Conservation (phyloP, 2,329 filamentous ascomycete genomes). For the Trichoderma aggressivum region DNA sequence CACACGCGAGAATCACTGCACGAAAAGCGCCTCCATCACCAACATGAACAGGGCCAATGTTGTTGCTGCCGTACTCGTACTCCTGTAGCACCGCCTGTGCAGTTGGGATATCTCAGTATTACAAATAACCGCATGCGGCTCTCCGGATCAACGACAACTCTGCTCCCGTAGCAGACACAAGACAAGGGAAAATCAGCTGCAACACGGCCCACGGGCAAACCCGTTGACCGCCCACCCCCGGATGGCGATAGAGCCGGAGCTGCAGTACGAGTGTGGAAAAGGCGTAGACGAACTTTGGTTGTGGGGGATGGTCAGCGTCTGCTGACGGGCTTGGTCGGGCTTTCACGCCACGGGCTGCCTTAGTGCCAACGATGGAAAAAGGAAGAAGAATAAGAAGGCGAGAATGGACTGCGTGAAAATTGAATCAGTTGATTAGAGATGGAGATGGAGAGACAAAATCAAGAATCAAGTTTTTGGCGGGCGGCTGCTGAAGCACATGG, state of each 20-base stretch:
- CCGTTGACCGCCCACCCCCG: constrained; percentile 1
- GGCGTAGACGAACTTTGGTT: neutral
- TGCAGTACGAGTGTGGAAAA: neutral
- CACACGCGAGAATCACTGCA: neutral
- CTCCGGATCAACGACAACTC: neutral
- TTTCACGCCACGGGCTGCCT: constrained; percentile 5
- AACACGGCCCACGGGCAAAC: constrained; percentile 4
- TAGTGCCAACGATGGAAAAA: neutral
- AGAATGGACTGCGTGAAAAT: neutral
- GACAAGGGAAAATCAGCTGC: neutral
- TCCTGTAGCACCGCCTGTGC: neutral
- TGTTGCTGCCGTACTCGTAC: neutral
- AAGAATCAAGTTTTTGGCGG: neutral
- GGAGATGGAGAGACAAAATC: neutral
- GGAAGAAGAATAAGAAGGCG: neutral
- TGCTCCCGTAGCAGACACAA: neutral
- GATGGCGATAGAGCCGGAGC: neutral
- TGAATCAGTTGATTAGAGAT: neutral
- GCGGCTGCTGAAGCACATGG: constrained; percentile 10
- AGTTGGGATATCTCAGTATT: neutral
- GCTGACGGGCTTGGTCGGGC: constrained; percentile 10
- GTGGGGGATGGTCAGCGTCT: constrained; percentile 6
- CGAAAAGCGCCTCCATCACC: neutral
- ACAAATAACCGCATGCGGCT: neutral
- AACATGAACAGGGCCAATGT: neutral